Evolutionary conservation across 257 asterid genomes (phyloP).

Genomic region (Linaria vulgaris): DNA sequence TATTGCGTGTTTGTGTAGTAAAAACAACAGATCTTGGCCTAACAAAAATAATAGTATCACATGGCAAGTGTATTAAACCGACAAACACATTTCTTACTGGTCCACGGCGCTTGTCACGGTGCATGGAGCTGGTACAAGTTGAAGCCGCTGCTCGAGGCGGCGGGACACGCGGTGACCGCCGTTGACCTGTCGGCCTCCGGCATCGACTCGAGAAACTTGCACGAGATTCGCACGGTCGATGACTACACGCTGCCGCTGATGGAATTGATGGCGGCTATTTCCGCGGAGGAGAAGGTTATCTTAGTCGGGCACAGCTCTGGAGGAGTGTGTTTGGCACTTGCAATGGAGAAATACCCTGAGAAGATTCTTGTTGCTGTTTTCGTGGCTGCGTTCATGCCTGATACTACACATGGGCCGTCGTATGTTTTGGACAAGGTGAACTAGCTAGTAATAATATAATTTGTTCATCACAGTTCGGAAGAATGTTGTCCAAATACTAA

Average conservation of each 20-base stretch:
- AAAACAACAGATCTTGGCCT: too few species aligned
- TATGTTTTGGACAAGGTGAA: slow-evolving; percentile 41
- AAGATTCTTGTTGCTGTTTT: slow-evolving; percentile 51
- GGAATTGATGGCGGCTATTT: slow-evolving; percentile 38
- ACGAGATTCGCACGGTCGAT: slow-evolving; percentile 31
- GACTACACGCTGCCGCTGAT: slow-evolving; percentile 51
- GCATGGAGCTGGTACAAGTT: slow-evolving; percentile 76
- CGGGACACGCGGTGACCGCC: slow-evolving; percentile 57
- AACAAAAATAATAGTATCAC: too few species aligned
- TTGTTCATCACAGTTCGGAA: too few species aligned
- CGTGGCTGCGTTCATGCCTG: slow-evolving; percentile 53
- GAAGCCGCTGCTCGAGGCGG: slow-evolving; percentile 56
- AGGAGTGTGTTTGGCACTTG: slow-evolving; percentile 40
- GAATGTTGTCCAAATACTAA: too few species aligned
- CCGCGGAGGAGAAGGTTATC: slow-evolving; percentile 43
- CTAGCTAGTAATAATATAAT: too few species aligned
- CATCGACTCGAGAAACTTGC: slow-evolving; percentile 30
- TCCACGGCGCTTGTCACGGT: slow-evolving; percentile 71
- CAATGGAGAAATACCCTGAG: slow-evolving; percentile 44
- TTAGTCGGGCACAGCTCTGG: slow-evolving; percentile 68
- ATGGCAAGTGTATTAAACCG: slow-evolving; percentile 31
- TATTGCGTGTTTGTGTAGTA: too few species aligned
- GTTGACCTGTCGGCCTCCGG: slow-evolving; percentile 62
- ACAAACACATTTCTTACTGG: slow-evolving; percentile 45
- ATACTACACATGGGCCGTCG: slow-evolving; percentile 36